Base-by-base conservation (phyloP, 1,139 yeast species). In the Diutina sp. region DNA sequence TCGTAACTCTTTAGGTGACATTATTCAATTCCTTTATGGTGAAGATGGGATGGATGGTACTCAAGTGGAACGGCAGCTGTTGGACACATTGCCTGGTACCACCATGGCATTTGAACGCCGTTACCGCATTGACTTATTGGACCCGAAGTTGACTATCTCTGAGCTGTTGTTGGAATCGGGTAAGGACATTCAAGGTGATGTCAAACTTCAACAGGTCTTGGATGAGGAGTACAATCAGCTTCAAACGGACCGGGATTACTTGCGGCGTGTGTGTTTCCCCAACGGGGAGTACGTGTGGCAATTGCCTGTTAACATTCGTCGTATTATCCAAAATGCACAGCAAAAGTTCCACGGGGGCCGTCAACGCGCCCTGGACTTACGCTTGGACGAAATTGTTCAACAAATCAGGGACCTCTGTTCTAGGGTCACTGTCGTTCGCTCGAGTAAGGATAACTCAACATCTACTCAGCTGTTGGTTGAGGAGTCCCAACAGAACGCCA, bases 41-140 rank as follows among this genome's bases (percentile, higher is more conserved):
- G 99, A 95, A 72, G 99, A 95, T 74, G 99, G 99, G 72, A 79
- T 95, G 66, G 99, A 95, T 76, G 99, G 97, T 66, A 88, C 97
- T 45, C 96, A 90, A 69, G 98, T 95, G 59, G 99, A 95, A 70
- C 90, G 88, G 68, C 99, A 95, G 73, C 82, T 96, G n/a, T 82
- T 95, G 60, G 99, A 95, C 68, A 87, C 97, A 2, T 88, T 95
- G 66, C 97, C 98, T 50, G 97, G 97, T 14, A 86, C 96, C 6
- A 90, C 89, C 69, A 83, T 74, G 16, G 80, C 85, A 14, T 95
- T 95, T 67, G 97, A 87, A 63, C 80, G 79, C 65, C 83, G 95
- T 62, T 95, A 89, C 73, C 83, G 89, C 69, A 83, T 95, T 60
- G 98, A 95, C 71, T 78, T 95, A 56, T 84, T 91, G 79, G 90